Percentiles rank a stretch among this genome's conserved stretches.
Conservation (phyloP, 2,329 filamentous ascomycete genomes). For the Podosphaera aphanis region DNA sequence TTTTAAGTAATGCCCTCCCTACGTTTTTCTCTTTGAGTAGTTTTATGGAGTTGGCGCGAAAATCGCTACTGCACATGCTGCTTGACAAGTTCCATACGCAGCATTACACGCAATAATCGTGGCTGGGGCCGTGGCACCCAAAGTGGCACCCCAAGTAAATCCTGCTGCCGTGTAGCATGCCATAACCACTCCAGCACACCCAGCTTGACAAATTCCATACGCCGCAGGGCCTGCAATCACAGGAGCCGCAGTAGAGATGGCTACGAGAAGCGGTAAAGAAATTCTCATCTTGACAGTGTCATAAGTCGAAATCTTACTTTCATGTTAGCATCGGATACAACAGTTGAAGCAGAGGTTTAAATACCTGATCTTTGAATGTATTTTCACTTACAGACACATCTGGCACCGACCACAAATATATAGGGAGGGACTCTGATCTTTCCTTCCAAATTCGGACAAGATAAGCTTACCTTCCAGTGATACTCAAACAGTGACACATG, state of each 20-base stretch:
- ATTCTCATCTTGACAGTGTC: slow-evolving; percentile 3
- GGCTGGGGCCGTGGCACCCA: slow-evolving; percentile 19
- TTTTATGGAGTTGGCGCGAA: slow-evolving; percentile 16
- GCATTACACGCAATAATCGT: slow-evolving; percentile 22
- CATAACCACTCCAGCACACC: slow-evolving; percentile 21
- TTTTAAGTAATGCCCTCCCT: too few relatives aligned
- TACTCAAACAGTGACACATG: too few relatives aligned
- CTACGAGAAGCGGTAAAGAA: slow-evolving; percentile 1
- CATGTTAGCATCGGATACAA: too few relatives aligned
- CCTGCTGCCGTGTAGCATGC: slow-evolving; percentile 24
- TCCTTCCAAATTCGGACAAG: too few relatives aligned
- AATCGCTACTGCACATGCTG: slow-evolving; percentile 19
- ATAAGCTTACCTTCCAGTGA: too few relatives aligned
- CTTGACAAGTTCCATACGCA: slow-evolving; percentile 22
- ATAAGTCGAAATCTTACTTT: too few relatives aligned
- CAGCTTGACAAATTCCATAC: slow-evolving; percentile 25
- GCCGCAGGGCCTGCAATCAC: slow-evolving; percentile 15
- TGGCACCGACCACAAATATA: too few relatives aligned
- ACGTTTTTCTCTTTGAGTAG: too few relatives aligned
- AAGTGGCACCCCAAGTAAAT: slow-evolving; percentile 19
- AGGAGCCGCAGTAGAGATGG: slow-evolving; percentile 1
- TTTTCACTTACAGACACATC: too few relatives aligned
- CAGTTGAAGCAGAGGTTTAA: too few relatives aligned
- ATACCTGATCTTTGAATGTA: too few relatives aligned
- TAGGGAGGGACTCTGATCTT: too few relatives aligned